Base-by-base conservation (phyloP, 345 rosid species). In the Salix viminalis region DNA sequence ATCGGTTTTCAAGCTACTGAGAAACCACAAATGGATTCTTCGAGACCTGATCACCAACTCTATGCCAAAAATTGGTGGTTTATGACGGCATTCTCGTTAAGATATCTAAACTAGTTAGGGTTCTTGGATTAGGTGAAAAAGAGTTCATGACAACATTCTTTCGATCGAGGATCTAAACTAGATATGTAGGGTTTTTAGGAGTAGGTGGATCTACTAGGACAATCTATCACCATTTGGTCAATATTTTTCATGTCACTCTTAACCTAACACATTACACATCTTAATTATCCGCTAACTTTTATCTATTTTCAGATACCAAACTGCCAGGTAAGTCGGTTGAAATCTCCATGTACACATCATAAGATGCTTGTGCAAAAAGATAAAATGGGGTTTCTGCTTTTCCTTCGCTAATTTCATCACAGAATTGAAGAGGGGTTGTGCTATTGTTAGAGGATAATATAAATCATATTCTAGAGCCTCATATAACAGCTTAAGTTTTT, bases 381-480 rank as follows among this genome's bases (percentile, higher is more conserved):
- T 18, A 16, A 18, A 50, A 18, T 6, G 58, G 58, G 58, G 8
- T 0, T 6, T 19, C 26, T 23, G 8, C 7, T n/a, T 50, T 18
- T 50, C 56, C 56, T 18, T 56, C 2, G 28, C 11, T n/a, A 56
- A 21, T 56, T n/a, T 26, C 0, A 23, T 56, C 62, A 56, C 62
- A n/a, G 1, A 56, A 56, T 21, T n/a, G 61, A 67, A 28, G 30
- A 28, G 28, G 30, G 30, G 30, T 28, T 28, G 30, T 28, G 30
- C 0, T 28, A 28, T 3, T 32, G 4, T 32, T 32, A 32, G 3
- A 3, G 34, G 0, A 32, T 32, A 32, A 32, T 32, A 4, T 32
- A 32, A 34, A 34, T 34, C 0, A 34, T 34, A 34, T 34, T 34
- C 0, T 5, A 6, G 0, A 5, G 6, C 0, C 6, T 34, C 36